Conservation (phyloP, 305 asterid genomes). For the Petunia hybrid region DNA sequence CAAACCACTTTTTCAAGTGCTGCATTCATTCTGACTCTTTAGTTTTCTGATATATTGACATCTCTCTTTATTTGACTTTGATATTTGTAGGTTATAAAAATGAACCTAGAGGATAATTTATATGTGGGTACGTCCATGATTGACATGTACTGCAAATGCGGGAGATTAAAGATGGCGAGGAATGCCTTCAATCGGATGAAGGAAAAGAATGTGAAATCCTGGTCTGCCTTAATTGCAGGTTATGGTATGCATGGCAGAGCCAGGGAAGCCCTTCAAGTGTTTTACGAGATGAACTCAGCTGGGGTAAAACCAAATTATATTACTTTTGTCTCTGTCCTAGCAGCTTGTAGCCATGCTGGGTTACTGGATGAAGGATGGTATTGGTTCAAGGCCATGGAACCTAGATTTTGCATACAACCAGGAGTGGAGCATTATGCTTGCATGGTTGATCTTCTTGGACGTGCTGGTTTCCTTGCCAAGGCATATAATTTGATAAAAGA, state of each 20-base stretch:
- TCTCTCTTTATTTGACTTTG: constrained; percentile 30
- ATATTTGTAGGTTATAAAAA: constrained; percentile 61
- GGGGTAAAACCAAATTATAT: constrained; percentile 76
- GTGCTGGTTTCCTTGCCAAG: constrained; percentile 66
- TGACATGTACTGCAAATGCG: constrained; percentile 93
- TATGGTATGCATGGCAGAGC: constrained; percentile 94
- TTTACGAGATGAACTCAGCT: constrained; percentile 64
- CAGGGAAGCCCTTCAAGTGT: constrained; percentile 72
- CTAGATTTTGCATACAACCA: constrained; percentile 62
- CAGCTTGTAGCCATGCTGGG: constrained; percentile 96
- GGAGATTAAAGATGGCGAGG: constrained; percentile 69
- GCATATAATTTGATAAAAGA: constrained; percentile 70
- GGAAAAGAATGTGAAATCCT: constrained; percentile 75
- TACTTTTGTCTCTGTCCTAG: constrained; percentile 75
- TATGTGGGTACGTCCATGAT: constrained; percentile 77
- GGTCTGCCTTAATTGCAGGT: constrained; percentile 93
- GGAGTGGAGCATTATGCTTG: constrained; percentile 88
- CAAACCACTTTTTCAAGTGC: not conserved
- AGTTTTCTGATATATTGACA: not conserved
- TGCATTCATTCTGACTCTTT: constrained; percentile 19
- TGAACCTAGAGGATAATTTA: constrained; percentile 67
- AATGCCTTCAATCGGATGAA: constrained; percentile 67
- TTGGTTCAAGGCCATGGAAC: constrained; percentile 87
- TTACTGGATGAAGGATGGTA: constrained; percentile 89
- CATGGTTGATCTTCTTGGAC: constrained; percentile 92